Evolutionary conservation across 208 protist species (phyloP), one percentile per base, ranked within the genome.

Genomic region (Leishmania tropica): DNA sequence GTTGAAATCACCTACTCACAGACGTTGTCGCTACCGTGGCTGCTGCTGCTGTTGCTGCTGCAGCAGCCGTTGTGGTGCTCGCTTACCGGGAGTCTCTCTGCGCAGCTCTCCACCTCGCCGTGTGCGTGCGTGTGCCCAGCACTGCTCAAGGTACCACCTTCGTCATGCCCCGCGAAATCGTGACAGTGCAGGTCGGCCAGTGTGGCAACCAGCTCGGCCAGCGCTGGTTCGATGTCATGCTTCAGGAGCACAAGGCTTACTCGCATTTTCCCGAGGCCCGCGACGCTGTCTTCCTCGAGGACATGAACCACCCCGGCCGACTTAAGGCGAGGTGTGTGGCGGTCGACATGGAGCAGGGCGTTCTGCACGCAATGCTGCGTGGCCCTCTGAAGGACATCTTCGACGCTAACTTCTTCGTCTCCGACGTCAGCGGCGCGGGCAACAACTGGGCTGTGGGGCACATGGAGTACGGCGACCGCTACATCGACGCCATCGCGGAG

Each of bases 261-360:
- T 90, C 90, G 35, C 86, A 93, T 73, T 93, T 89, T 76, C 76
- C 85, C 8, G 95, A 97, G 60, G 93, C 93, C 17, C 84, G 93
- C 35, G 91, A 96, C 53, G 89, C 95, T 35, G 85, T 97, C 67
- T 97, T 97, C 78, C 67, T 85, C 40, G 77, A 83, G 51, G 81
- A 79, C 51, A 40, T 53, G 2, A 47, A 73, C 15, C 53, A 65
- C 37, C 35, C 54, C 28, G 64, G 75, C 17, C 45, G 31, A 21
- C 85, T 98, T 1, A 98, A 95, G 76, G 98, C 98, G 21, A 92
- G 98, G 51, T 98, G 98, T 58, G 94, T 99, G 21, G 90, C 98
- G 1, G 91, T 99, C 42, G 99, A 99, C 86, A 99, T 99, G 95
- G 98, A 99, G 88, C 91, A 99, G 76, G 97, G 97, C 78, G 98